Percentiles rank a stretch among this genome's conserved stretches.
Evolutionary conservation across 164 flowering plant genomes (phyloP).

Genomic region (Dillenia suffruticosa): DNA sequence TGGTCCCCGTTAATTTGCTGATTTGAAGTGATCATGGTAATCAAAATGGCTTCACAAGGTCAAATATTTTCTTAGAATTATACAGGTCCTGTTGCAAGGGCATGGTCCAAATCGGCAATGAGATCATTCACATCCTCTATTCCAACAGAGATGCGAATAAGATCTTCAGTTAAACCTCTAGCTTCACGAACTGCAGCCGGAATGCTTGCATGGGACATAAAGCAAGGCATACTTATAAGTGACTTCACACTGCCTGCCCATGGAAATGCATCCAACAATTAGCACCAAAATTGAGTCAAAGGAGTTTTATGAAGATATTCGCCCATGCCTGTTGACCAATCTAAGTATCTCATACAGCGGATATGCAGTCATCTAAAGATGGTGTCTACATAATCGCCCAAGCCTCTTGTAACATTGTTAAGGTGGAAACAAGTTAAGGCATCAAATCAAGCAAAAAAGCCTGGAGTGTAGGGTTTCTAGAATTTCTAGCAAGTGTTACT

Average conservation of each 20-base stretch:
- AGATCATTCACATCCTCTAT: conserved; percentile 91
- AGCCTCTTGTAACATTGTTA: no score
- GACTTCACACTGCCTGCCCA: conserved; percentile 90
- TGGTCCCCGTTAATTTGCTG: no score
- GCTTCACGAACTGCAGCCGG: conserved; percentile 85
- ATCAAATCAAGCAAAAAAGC: no score
- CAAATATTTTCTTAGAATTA: conserved; percentile 8
- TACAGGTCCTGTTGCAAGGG: conserved; percentile 68
- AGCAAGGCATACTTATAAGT: conserved; percentile 97
- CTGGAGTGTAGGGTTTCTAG: no score
- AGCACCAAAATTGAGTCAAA: not conserved
- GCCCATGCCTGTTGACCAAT: no score
- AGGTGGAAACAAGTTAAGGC: no score
- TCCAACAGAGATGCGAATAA: conserved; percentile 92
- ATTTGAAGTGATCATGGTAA: no score
- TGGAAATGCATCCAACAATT: not conserved
- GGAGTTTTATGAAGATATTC: no score
- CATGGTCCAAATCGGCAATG: conserved; percentile 81
- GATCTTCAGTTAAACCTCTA: conserved; percentile 91
- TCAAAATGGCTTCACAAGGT: not conserved
- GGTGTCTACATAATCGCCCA: no score
- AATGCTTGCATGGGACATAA: conserved; percentile 97
- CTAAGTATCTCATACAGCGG: no score
- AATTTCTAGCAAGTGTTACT: no score
- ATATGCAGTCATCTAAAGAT: no score